These are phyloP conservation scores for Medicago ruthenica DNA, from an alignment of 306 rosid species.

Conservation along the genomic window DNA sequence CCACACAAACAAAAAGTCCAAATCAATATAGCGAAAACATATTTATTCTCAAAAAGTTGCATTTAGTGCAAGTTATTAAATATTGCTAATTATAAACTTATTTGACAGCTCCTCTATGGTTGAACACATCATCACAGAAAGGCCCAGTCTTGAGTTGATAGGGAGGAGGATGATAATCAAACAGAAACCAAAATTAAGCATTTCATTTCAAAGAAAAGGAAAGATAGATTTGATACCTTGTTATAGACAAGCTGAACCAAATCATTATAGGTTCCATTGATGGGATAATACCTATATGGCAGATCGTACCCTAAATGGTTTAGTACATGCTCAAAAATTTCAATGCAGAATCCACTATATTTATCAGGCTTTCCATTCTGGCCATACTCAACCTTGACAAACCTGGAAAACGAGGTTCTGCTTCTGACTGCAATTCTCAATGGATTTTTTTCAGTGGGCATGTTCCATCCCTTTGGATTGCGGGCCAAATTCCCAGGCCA, in stretches of 20 bases:
- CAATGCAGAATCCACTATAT: conserved; percentile 66
- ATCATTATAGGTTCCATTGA: conserved; percentile 52
- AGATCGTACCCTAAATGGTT: conserved; percentile 51
- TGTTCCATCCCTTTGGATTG: conserved; percentile 69
- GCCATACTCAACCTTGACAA: conserved; percentile 58
- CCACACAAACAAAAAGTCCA: conserved; percentile 26
- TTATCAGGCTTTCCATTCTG: not conserved
- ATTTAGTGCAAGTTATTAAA: not conserved
- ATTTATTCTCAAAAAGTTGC: not conserved
- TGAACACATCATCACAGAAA: not conserved
- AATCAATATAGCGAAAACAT: conserved; percentile 1
- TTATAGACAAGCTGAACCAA: conserved; percentile 56
- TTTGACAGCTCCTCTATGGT: not conserved
- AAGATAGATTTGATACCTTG: conserved; percentile 51
- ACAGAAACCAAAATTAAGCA: conserved; percentile 3
- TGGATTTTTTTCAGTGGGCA: conserved; percentile 57
- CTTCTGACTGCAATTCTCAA: conserved; percentile 70
- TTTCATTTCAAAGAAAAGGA: conserved; percentile 4
- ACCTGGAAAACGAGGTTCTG: conserved; percentile 56
- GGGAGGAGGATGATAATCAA: conserved; percentile 2
- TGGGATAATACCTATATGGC: conserved; percentile 41
- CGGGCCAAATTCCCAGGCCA: conserved; percentile 67
- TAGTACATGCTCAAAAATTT: conserved; percentile 39
- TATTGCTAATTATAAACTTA: not conserved
- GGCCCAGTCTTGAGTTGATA: not conserved